Conservation (phyloP, 2,329 filamentous ascomycete species). For the Graphilbum sp. region DNA sequence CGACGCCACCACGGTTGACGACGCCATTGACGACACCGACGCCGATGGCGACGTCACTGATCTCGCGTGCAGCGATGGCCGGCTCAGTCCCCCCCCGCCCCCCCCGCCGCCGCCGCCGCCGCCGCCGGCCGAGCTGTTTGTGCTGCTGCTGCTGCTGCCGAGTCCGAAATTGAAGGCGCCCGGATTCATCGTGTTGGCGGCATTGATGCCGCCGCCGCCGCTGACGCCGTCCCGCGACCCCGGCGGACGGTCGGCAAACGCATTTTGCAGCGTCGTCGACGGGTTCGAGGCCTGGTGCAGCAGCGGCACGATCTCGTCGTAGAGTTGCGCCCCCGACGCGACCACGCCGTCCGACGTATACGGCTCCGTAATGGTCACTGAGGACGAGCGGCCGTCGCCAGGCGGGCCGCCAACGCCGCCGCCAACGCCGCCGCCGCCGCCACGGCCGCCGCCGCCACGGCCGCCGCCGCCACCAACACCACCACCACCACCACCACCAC, state of each 20-base stretch:
- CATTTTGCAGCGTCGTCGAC: conserved; percentile 70
- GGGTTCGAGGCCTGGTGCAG: conserved; percentile 71
- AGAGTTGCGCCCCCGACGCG: conserved; percentile 56
- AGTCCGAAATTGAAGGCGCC: conserved; percentile 30
- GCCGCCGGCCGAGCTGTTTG: conserved; percentile 70
- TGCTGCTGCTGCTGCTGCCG: conserved; percentile 27
- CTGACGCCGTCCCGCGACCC: conserved; percentile 40
- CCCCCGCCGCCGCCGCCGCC: conserved; percentile 21
- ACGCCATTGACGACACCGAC: conserved; percentile 23
- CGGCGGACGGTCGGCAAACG: conserved; percentile 60
- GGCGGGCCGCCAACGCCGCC: conserved; percentile 14
- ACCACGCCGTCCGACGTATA: conserved; percentile 36
- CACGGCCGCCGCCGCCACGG: no score
- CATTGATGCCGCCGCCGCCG: conserved; percentile 11
- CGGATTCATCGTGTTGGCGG: conserved; percentile 41
- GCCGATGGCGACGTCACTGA: conserved; percentile 56
- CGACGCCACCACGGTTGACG: conserved; percentile 44
- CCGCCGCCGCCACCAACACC: no score
- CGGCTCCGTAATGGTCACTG: conserved; percentile 43
- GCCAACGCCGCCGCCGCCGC: no score
- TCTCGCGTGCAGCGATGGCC: conserved; percentile 63
- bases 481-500: no score
- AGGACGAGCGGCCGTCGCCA: conserved; percentile 39
- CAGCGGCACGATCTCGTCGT: conserved; percentile 85
- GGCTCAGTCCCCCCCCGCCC: conserved; percentile 7